Percentiles rank a stretch among this genome's conserved stretches.
Evolutionary conservation across 257 asterid genomes (phyloP).

Genomic region (Marsdenia floribunda): DNA sequence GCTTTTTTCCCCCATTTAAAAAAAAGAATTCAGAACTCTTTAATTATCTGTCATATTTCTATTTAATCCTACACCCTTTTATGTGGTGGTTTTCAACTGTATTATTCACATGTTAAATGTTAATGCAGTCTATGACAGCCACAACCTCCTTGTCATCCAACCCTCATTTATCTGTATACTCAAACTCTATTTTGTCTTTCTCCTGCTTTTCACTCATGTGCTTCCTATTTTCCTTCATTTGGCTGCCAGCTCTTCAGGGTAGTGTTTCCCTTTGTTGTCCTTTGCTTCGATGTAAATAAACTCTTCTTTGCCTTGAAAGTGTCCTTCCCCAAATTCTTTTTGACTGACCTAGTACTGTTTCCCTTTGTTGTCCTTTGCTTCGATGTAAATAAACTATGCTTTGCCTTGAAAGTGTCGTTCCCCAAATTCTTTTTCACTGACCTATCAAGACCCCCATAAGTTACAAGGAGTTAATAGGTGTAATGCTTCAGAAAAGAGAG

Average conservation of each 20-base stretch:
- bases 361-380: background rate
- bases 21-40: too few relatives aligned
- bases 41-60: background rate
- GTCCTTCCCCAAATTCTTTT: background rate
- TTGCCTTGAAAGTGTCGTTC: background rate
- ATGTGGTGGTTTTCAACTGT: background rate
- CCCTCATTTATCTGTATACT: background rate
- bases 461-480: background rate
- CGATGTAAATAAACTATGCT: background rate
- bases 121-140: background rate
- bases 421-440: background rate
- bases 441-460: background rate
- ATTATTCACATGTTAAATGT: background rate
- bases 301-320: background rate
- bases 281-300: background rate
- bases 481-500: background rate
- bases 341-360: background rate
- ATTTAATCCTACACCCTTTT: background rate
- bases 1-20: too few relatives aligned
- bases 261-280: background rate
- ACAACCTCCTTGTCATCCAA: background rate
- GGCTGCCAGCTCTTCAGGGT: background rate
- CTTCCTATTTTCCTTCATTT: background rate
- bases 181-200: background rate
- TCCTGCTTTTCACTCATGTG: background rate